Evolutionary conservation across 441 rosid genomes (phyloP), one percentile per base, ranked within the genome.

Genomic region (Jatropha podagrica): DNA sequence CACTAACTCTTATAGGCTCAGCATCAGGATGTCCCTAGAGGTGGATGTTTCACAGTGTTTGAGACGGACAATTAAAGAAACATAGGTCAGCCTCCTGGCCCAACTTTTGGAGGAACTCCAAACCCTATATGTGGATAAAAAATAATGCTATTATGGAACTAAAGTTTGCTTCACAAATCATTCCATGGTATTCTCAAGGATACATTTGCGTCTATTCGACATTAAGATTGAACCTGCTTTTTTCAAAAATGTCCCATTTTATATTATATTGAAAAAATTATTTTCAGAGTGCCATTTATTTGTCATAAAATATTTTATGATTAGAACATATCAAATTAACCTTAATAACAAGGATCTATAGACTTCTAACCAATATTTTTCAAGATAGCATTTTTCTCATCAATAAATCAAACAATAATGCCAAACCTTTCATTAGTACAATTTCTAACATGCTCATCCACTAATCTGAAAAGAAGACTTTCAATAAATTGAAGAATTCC

Each of bases 11-110:
- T 37, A 87, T 79, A 58, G 75, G 71, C 73, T 87, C 90, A 65
- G 91, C 89, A 70, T 87, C 91, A n/a, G 91, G 88, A 74, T 83
- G 85, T 72, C n/a, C 95, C 91, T 86, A 80, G 58, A 76, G 4
- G 62, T 13, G 42, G 38, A 42, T 32, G 66, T 73, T 72, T 58
- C 41, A 70, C 41, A 18, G 14, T 23, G 46, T 71, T 67, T 23
- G 68, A 65, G 41, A 70, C 13, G 42, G 26, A 44, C 38, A 54
- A 42, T 73, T 23, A 26, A 75, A 38, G 27, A 77, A 76, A 72
- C 56, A 74, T 26, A 59, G 42, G 64, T 66, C 67, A 75, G 62
- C 71, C 73, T 37, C 38, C 64, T 51, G 10, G 23, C 62, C 71
- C 38, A 23, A 32, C 27, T 64, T 51, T 20, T n/a, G 61, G 63